Evolutionary conservation across 2,329 filamentous ascomycete species (phyloP), one percentile per base, ranked within the genome.

Genomic region (Amphichorda felina): DNA sequence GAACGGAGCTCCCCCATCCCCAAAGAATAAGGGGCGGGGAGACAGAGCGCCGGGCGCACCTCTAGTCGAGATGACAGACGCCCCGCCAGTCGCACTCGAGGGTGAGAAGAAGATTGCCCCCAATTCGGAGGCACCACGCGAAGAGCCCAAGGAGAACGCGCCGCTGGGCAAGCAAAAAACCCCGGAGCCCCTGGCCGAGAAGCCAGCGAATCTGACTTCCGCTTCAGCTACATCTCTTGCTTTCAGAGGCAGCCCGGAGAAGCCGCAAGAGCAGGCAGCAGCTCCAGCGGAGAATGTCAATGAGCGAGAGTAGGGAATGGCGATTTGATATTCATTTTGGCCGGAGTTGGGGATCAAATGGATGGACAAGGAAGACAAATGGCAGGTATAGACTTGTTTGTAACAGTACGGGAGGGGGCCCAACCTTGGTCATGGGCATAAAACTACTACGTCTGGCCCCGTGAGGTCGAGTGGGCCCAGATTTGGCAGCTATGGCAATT

Each of bases 191-290:
- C n/a, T 35, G 19, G 22, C 13, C n/a, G 33, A 35, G 19, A 35
- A 18, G 11, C 9, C 21, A 17, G 33, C 15, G 33, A 35, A 35
- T 21, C 19, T 35, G 17, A 5, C 17, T 4, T 8, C 53, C 7
- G 50, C 57, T 25, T 50, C 57, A 34, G 49, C 62, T 18, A 67
- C 64, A 11, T 56, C 68, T 21, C 53, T 79, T 45, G 71, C 74
- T 46, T 72, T 73, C 57, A 68, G 74, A 48, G 69, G 70, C 43
- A 78, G 73, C 47, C 73, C 74, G 17, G 75, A 78, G 49, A 77
- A 77, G 57, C 47, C 59, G 34, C 57, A 60, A 35, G 48, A 50
- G 32, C 47, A 51, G 8, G 45, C 36, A 40, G 17, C 43, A 47
- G 15, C 44, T 52, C 28, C 45, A 54, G 14, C 44, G 62, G 24